A percentile compares a stretch with the other conserved stretches of the same genome.
Conservation (phyloP, 2,329 filamentous ascomycete species). For the Cytospora chrysosperma region DNA sequence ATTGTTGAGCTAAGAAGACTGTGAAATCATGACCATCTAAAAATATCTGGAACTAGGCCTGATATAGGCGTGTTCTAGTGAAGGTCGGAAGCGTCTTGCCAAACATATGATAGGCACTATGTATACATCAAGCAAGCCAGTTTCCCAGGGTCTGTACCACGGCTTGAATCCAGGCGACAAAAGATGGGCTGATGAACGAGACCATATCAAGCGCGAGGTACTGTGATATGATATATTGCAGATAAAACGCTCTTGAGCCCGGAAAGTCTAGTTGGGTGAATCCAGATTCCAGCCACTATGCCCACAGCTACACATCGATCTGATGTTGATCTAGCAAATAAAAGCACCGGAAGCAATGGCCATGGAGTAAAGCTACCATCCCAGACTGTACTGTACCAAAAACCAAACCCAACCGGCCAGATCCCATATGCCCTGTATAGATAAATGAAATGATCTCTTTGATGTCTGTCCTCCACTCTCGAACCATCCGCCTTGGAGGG, state of each 20-base stretch:
- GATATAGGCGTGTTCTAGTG: too few relatives aligned
- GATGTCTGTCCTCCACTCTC: neutral
- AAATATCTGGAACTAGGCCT: too few relatives aligned
- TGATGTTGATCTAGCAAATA: neutral
- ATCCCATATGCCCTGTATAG: neutral
- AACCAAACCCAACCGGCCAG: neutral
- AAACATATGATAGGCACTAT: too few relatives aligned
- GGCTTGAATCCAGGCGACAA: too few relatives aligned
- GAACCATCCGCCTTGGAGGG: neutral
- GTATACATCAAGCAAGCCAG: too few relatives aligned
- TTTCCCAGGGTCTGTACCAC: too few relatives aligned
- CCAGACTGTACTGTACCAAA: neutral
- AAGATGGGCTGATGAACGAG: too few relatives aligned
- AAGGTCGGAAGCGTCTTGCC: too few relatives aligned
- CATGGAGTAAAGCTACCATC: neutral
- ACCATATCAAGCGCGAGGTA: neutral
- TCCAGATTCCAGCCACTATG: neutral
- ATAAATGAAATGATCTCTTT: neutral
- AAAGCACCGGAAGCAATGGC: neutral
- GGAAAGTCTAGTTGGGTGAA: neutral
- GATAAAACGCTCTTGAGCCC: neutral
- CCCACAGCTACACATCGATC: neutral
- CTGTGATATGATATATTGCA: neutral
- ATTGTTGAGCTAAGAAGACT: neutral
- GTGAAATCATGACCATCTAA: too few relatives aligned